phyloP scores from a whole-genome alignment of 352 stramenopile species.

The Phytophthora colocasiae region DNA sequence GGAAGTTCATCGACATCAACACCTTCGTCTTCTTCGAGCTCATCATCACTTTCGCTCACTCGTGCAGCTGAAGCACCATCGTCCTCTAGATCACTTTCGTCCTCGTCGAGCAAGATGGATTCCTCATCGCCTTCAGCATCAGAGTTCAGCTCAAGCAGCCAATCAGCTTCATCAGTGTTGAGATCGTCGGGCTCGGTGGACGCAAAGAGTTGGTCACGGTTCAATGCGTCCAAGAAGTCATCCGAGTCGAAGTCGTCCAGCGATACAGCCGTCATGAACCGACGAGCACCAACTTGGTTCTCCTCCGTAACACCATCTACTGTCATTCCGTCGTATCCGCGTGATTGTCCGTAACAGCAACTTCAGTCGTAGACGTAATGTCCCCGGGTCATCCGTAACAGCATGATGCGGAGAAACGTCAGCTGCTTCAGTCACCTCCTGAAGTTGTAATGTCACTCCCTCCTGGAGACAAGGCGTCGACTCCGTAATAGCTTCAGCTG shows the following conservation, averaged over 20 bases:
- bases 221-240: constrained; percentile 4
- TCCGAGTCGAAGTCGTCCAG: constrained; percentile 10
- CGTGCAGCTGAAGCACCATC: neutral
- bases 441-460: too few relatives aligned
- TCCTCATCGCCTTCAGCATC: constrained; percentile 12
- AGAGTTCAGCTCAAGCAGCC: constrained; percentile 4
- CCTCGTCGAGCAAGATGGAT: neutral
- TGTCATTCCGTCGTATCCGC: too few relatives aligned
- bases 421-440: too few relatives aligned
- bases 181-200: neutral
- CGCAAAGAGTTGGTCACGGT: neutral
- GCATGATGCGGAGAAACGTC: too few relatives aligned
- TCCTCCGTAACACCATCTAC: too few relatives aligned
- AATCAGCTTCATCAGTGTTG: constrained; percentile 1
- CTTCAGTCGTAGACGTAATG: too few relatives aligned
- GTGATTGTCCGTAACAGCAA: too few relatives aligned
- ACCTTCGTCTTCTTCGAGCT: neutral
- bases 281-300: too few relatives aligned
- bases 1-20: neutral
- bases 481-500: too few relatives aligned
- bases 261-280: too few relatives aligned
- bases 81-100: neutral
- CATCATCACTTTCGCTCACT: neutral
- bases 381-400: too few relatives aligned
- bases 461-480: too few relatives aligned